Base-by-base conservation (phyloP, 208 protist genomes). In the Sergeia podlipaevii region DNA sequence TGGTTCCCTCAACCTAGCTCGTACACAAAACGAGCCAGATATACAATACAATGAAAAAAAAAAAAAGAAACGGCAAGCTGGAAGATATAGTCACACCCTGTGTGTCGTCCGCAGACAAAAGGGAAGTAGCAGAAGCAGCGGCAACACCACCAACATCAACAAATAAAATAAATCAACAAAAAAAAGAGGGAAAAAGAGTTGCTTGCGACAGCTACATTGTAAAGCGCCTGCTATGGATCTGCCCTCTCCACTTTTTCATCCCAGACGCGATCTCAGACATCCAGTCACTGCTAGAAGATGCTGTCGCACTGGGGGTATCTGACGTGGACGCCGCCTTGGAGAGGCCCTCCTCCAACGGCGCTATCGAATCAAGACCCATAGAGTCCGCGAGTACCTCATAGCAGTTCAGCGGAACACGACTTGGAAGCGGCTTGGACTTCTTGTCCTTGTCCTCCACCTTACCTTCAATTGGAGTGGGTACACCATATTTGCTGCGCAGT, bases 341-440 rank as follows among this genome's bases (percentile, higher is more conserved):
- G 4, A 65, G 51, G n/a, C 28, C 10, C 8, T 41, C 51, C 36
- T 65, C 23, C 51, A 59, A 56, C 4, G 33, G 45, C 38, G 60
- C 50, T 0, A 49, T 45, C 24, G 57, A 37, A n/a, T n/a, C n/a
- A 10, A 65, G 34, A 15, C 49, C 29, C 15, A 29, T 21, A 3
- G 11, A 26, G 26, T 65, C 51, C 2, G 65, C 65, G 28, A 71
- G n/a, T 4, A 44, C 57, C 18, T 58, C 57, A 32, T 65, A 50
- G 21, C 65, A 65, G 46, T 65, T 53, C 38, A 71, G 47, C n/a
- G 51, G 54, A 6, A 45, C 39, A 6, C 39, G 39, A 6, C 46
- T 51, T 51, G 27, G 4, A 5, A 7, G 20, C 46, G 29, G 34
- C 46, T 39, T 27, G 15, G 28, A 51, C 46, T 13, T 51, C 7